Conservation (phyloP, 768 basidiomycete genomes). For the Podaxis sp. region DNA sequence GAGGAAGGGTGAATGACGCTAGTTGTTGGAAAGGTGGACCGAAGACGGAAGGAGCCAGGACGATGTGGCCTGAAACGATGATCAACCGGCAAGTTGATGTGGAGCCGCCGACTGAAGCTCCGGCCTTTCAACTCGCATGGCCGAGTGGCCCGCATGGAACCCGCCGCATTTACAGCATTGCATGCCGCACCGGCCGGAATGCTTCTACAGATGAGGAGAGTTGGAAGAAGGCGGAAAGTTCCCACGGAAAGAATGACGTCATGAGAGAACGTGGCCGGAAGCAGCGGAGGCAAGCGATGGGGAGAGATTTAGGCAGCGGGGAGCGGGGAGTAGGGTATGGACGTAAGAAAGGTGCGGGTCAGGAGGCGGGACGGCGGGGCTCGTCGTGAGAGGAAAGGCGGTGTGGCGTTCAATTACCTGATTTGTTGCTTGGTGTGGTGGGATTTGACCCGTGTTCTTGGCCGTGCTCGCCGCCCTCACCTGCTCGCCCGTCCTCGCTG, state of each 20-base stretch:
- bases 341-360: not conserved
- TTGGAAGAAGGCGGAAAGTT: not conserved
- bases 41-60: not conserved
- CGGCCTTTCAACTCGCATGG: not conserved
- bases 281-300: not conserved
- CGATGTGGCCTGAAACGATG: not conserved
- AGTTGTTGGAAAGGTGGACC: not conserved
- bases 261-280: not conserved
- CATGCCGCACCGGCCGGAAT: slow-evolving; percentile 5
- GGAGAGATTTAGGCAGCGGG: too few species aligned
- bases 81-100: not conserved
- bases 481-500: not conserved
- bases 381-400: not conserved
- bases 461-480: slow-evolving; percentile 2
- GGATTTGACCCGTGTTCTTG: slow-evolving; percentile 6
- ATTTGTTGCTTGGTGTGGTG: slow-evolving; percentile 4
- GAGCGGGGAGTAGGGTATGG: not conserved
- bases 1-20: not conserved
- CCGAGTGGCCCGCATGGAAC: not conserved
- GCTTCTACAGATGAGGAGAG: not conserved
- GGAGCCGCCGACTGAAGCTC: not conserved
- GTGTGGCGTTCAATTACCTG: not conserved
- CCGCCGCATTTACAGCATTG: not conserved
- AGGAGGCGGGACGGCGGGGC: not conserved
- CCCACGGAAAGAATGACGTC: slow-evolving; percentile 6